Conservation (phyloP, 1,139 yeast species). For the Nakaseomyces delphensis region DNA sequence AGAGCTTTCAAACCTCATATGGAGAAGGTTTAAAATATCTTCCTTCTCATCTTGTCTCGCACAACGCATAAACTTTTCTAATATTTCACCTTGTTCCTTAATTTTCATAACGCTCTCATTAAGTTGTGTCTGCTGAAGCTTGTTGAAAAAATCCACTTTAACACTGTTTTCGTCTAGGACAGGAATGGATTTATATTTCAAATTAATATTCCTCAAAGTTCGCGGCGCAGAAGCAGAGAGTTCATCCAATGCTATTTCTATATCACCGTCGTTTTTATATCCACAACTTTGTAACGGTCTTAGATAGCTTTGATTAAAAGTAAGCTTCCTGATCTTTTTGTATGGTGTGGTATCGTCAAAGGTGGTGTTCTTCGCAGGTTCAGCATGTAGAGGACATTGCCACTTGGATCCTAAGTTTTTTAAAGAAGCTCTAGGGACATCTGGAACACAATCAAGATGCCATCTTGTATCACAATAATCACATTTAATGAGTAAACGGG, state of each 20-base stretch:
- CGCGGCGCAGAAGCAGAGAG: conserved; percentile 40
- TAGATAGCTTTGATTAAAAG: conserved; percentile 45
- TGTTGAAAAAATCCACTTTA: conserved; percentile 62
- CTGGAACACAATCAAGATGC: conserved; percentile 79
- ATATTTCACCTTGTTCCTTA: conserved; percentile 22
- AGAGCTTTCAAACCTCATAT: background rate
- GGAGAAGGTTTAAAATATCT: conserved; percentile 2
- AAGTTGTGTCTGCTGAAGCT: conserved; percentile 31
- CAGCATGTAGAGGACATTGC: conserved; percentile 86
- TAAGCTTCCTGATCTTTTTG: conserved; percentile 34
- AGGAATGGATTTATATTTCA: conserved; percentile 32
- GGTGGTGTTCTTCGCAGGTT: background rate
- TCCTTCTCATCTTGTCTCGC: conserved; percentile 6
- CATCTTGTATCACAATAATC: conserved; percentile 82
- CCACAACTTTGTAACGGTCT: conserved; percentile 52
- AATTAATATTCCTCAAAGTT: conserved; percentile 30
- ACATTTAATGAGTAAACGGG: conserved; percentile 56
- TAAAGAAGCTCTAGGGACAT: conserved; percentile 66
- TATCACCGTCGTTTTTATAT: conserved; percentile 56
- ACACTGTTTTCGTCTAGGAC: conserved; percentile 61
- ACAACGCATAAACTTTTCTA: conserved; percentile 22
- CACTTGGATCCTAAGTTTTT: conserved; percentile 76
- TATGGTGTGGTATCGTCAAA: conserved; percentile 30
- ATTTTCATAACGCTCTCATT: conserved; percentile 20
- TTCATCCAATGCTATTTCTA: conserved; percentile 45